These are phyloP conservation scores for Coniferiporia weirii DNA, from an alignment of 1,284 basidiomycete species.

Conservation along the genomic window DNA sequence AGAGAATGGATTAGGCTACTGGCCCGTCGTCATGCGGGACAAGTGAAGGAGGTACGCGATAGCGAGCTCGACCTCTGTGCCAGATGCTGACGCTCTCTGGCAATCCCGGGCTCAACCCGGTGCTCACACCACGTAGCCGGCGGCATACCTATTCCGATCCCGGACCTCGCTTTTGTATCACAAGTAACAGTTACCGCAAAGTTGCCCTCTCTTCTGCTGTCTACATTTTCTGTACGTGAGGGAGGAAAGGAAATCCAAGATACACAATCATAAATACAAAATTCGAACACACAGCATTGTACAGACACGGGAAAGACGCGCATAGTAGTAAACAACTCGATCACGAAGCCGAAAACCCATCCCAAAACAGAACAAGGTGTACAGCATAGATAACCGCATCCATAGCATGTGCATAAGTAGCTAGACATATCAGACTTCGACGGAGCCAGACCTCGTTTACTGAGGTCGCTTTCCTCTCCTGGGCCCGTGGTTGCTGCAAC, in stretches of 20 bases:
- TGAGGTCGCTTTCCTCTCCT: no score
- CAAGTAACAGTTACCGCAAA: not conserved
- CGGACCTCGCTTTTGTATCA: no score
- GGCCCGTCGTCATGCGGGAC: constrained; percentile 15
- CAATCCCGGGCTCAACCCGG: not conserved
- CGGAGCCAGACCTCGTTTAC: no score
- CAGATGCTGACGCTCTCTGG: not conserved
- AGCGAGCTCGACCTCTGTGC: not conserved
- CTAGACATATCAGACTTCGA: no score
- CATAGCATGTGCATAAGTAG: no score
- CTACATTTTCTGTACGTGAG: not conserved
- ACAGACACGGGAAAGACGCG: no score
- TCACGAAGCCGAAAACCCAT: no score
- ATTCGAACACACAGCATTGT: no score
- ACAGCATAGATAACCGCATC: not conserved
- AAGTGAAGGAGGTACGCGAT: constrained; percentile 3
- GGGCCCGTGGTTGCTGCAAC: no score
- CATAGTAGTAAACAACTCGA: no score
- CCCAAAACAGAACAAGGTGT: not conserved
- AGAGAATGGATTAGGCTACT: not conserved
- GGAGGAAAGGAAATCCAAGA: not conserved
- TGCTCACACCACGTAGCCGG: not conserved
- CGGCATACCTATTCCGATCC: not conserved
- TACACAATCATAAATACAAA: not conserved
- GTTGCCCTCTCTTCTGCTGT: not conserved